These are phyloP conservation scores for Oryza brachyantha DNA, from an alignment of 176 grass and related monocot genomes.

Conservation along the genomic window DNA sequence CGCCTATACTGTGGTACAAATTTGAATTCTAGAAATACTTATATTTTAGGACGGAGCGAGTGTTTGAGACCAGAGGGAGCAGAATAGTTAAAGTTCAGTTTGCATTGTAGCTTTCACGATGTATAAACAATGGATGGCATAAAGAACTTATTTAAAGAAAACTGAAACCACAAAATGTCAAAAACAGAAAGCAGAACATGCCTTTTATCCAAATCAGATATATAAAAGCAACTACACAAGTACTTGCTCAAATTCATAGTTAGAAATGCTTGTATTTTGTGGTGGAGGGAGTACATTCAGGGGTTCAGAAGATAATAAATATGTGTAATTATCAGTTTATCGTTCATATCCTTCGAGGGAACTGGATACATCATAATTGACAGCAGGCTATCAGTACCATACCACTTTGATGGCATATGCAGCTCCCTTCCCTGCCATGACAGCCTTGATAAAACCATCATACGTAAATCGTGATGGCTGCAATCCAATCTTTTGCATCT, in stretches of 20 bases:
- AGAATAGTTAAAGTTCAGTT: conserved; percentile 22
- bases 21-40: no score
- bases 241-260: no score
- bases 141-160: background rate
- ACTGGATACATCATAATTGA: conserved; percentile 22
- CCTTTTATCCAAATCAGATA: conserved; percentile 18
- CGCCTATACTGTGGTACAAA: no score
- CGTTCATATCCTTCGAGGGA: conserved; percentile 2
- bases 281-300: no score
- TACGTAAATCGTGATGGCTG: conserved; percentile 63
- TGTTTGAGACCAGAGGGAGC: background rate
- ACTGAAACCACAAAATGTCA: background rate
- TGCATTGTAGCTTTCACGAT: background rate
- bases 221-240: no score
- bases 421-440: conserved; percentile 57
- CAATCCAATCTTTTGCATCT: conserved; percentile 80
- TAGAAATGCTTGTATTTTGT: no score
- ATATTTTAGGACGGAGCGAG: no score
- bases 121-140: background rate
- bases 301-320: conserved; percentile 4
- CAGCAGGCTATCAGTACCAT: conserved; percentile 29
- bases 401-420: conserved; percentile 70
- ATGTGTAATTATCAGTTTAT: conserved; percentile 12
- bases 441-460: conserved; percentile 69
- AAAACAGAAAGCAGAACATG: background rate